Base-by-base conservation (phyloP, 805 yeast genomes). In the Schizosaccharomyces osmophilus region DNA sequence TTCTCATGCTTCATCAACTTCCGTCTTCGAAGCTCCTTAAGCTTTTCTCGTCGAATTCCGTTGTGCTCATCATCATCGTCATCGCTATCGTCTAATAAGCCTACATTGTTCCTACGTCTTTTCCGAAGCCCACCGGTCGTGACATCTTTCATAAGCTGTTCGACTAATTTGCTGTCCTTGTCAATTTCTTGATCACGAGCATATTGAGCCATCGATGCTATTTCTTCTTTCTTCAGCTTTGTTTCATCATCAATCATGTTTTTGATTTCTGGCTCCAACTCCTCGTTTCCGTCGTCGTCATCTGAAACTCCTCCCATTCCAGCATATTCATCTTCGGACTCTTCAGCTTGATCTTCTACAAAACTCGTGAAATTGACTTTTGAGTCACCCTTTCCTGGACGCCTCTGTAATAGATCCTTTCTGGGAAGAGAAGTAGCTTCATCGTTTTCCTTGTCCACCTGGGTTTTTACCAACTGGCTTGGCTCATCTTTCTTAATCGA, bases 311-410 rank as follows among this genome's bases (percentile, higher is more conserved):
- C 63, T 5, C 61, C 62, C n/a, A 64, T 67, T 3, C 93, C 94
- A 60, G 78, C 78, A 85, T 87, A 86, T 73, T 86, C 95, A 74
- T 86, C 95, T 63, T 86, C 94, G 45, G 93, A 84, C 73, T 86
- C 95, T 66, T 80, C 88, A 55, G 95, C 95, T 73, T 85, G 93
- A 59, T 84, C 82, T 67, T 86, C 90, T 69, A 85, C 22, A 8
- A 59, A 43, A 32, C 24, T n/a, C 17, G 51, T 36, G 4, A 36
- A 45, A 45, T 9, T 9, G 26, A n/a, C 22, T 15, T n/a, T 24
- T 19, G 51, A n/a, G 13, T 45, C 51, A 8, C 1, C 51, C 19
- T 45, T 17, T 8, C 8, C 24, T 19, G 51, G 22, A 45, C 26
- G 26, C 26, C 26, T 45, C 9, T 36, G 41, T 5, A 24, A 5